Evolutionary conservation across 805 yeast species (phyloP).

Genomic region (Kodamaea fukazawae): DNA sequence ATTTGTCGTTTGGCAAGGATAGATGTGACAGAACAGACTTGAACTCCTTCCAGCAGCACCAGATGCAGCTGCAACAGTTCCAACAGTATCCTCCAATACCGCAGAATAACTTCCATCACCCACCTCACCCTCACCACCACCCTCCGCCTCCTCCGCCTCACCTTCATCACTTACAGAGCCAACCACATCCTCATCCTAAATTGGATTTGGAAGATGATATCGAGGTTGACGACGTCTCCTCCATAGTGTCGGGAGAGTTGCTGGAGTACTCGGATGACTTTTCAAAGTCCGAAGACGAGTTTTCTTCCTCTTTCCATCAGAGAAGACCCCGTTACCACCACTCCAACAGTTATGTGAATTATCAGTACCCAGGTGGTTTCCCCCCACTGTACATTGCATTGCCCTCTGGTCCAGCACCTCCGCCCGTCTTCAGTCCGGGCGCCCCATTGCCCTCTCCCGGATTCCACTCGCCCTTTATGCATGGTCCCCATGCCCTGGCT

Average conservation of each 20-base stretch:
- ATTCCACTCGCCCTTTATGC: constrained; percentile 1
- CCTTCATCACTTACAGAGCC: too few relatives aligned
- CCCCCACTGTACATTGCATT: constrained; percentile 1
- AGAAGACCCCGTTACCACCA: too few relatives aligned
- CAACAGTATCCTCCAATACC: constrained; percentile 1
- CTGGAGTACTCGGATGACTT: too few relatives aligned
- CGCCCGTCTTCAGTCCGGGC: constrained; percentile 4
- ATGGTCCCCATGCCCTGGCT: constrained; percentile 2
- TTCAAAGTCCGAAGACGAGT: too few relatives aligned
- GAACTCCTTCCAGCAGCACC: neutral
- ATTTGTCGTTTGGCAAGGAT: constrained; percentile 28
- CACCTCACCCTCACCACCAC: too few relatives aligned
- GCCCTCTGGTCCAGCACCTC: constrained; percentile 1
- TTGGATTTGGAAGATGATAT: too few relatives aligned
- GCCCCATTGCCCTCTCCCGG: neutral
- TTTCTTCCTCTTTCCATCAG: too few relatives aligned
- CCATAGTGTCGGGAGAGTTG: too few relatives aligned
- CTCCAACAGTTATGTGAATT: neutral
- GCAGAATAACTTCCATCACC: neutral
- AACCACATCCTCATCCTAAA: too few relatives aligned
- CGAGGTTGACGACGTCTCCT: too few relatives aligned
- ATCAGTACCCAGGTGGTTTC: neutral
- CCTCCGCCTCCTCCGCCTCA: too few relatives aligned
- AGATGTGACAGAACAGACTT: constrained; percentile 35
- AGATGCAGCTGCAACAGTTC: neutral